Percentiles rank a stretch among this genome's conserved stretches.
Conservation (phyloP, 805 yeast species). For the Kodamaea hsintzibuensis region DNA sequence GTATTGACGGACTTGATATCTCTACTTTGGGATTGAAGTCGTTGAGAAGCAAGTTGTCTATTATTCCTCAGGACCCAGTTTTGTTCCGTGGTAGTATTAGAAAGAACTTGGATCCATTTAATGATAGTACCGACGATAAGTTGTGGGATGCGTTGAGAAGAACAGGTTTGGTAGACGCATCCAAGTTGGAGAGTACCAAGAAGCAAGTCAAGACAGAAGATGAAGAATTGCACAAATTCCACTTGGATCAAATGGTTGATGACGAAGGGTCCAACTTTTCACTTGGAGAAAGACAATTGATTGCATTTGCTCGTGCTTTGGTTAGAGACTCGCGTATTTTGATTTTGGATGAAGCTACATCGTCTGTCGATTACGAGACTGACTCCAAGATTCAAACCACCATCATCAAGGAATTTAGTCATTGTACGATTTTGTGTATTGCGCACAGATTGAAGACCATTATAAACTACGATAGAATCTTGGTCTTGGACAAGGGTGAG, state of each 20-base stretch:
- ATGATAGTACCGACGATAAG: slow-evolving; percentile 46
- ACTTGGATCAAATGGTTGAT: slow-evolving; percentile 48
- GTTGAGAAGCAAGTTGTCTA: slow-evolving; percentile 58
- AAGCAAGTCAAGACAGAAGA: slow-evolving; percentile 14
- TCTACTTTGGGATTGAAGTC: slow-evolving; percentile 51
- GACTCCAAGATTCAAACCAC: slow-evolving; percentile 80
- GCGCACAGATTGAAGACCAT: slow-evolving; percentile 84
- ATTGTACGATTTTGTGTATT: slow-evolving; percentile 80
- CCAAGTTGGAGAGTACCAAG: slow-evolving; percentile 24
- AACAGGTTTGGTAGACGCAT: slow-evolving; percentile 51
- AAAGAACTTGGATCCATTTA: slow-evolving; percentile 64
- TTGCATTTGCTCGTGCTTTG: slow-evolving; percentile 82
- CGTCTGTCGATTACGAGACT: slow-evolving; percentile 82
- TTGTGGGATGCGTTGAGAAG: slow-evolving; percentile 63
- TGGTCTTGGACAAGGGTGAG: slow-evolving; percentile 81
- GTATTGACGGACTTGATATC: slow-evolving; percentile 61
- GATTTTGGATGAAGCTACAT: slow-evolving; percentile 83
- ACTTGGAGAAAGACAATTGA: slow-evolving; percentile 74
- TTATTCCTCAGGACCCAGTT: slow-evolving; percentile 75
- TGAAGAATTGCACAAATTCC: slow-evolving; percentile 29
- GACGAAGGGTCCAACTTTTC: slow-evolving; percentile 76
- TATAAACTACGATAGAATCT: slow-evolving; percentile 69
- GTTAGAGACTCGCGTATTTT: slow-evolving; percentile 72
- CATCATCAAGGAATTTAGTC: slow-evolving; percentile 63
- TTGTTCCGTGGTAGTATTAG: slow-evolving; percentile 60